These are phyloP conservation scores for Haplographium delicatum DNA, from an alignment of 495 filamentous ascomycete genomes.

Conservation along the genomic window DNA sequence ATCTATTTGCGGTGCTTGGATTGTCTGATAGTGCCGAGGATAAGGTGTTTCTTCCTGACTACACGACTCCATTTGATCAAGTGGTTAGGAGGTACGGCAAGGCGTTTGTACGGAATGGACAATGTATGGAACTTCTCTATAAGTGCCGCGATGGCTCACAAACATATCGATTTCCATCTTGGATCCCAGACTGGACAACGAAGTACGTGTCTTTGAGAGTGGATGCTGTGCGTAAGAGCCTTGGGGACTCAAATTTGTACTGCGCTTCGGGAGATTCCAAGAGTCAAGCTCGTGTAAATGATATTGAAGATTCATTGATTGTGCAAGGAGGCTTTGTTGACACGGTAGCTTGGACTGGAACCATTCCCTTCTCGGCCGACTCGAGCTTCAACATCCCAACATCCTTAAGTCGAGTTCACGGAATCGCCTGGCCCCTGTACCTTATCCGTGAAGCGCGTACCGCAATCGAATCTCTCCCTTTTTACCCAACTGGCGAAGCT, in stretches of 20 bases:
- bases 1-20: not conserved
- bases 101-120: not conserved
- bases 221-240: not conserved
- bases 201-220: not conserved
- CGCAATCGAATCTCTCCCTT: too few relatives aligned
- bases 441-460: slow-evolving; percentile 6
- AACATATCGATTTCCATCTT: not conserved
- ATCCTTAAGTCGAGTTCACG: too few relatives aligned
- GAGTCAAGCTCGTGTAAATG: not conserved
- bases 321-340: slow-evolving; percentile 2
- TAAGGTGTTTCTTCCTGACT: too few relatives aligned
- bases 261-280: not conserved
- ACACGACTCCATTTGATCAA: too few relatives aligned
- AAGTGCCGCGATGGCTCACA: too few relatives aligned
- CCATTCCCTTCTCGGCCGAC: not conserved
- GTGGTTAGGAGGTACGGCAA: not conserved
- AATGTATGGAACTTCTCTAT: not conserved
- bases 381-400: not conserved
- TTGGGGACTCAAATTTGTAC: not conserved
- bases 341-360: not conserved
- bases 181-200: not conserved
- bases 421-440: not conserved
- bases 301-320: not conserved
- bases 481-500: not conserved
- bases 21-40: not conserved